A percentile compares a stretch with the other conserved stretches of the same genome.
Evolutionary conservation across 805 yeast species (phyloP).

Genomic region (Candida maris): DNA sequence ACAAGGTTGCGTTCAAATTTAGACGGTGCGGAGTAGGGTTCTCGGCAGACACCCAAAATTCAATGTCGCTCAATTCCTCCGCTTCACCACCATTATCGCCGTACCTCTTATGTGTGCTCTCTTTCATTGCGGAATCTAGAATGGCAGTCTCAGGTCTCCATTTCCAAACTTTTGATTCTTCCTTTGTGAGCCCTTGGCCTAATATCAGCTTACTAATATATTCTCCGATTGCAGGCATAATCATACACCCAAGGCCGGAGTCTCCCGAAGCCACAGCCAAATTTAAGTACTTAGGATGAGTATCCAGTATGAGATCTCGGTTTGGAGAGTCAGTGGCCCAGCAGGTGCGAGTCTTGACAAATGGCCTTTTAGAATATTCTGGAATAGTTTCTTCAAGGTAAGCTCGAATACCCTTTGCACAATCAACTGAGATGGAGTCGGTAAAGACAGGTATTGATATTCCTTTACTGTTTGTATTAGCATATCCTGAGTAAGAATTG

Average conservation of each 20-base stretch:
- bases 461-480: conserved; percentile 20
- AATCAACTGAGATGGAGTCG: conserved; percentile 32
- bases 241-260: conserved; percentile 27
- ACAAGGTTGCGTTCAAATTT: background rate
- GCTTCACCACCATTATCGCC: conserved; percentile 29
- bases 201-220: conserved; percentile 13
- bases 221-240: conserved; percentile 25
- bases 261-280: conserved; percentile 24
- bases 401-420: conserved; percentile 9
- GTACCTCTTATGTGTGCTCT: conserved; percentile 24
- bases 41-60: conserved; percentile 24
- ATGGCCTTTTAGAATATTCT: conserved; percentile 26
- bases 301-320: conserved; percentile 19
- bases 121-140: conserved; percentile 4
- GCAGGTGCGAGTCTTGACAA: conserved; percentile 20
- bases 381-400: conserved; percentile 33
- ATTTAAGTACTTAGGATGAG: conserved; percentile 18
- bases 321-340: conserved; percentile 30
- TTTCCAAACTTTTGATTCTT: conserved; percentile 6
- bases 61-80: conserved; percentile 26
- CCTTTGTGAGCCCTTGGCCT: background rate
- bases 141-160: conserved; percentile 12
- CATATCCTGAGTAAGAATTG: conserved; percentile 23
- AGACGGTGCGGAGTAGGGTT: conserved; percentile 15
- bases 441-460: conserved; percentile 22